A percentile compares a stretch with the other conserved stretches of the same genome.
These are phyloP conservation scores for Calamus simplicifolius DNA, from an alignment of 176 grass and related monocot species.

Conservation along the genomic window DNA sequence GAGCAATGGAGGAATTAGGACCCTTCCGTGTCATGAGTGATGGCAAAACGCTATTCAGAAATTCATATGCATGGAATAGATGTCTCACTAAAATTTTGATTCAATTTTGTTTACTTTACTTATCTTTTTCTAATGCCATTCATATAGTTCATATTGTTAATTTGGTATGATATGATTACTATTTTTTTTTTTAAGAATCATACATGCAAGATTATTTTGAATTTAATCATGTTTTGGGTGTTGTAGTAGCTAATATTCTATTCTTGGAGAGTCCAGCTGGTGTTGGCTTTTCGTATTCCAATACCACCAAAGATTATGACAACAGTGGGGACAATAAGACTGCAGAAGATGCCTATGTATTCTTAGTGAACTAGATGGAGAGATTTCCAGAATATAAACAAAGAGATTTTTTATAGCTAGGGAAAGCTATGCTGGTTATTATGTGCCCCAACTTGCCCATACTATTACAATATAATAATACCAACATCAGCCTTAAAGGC, in stretches of 20 bases:
- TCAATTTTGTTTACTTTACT: too few relatives aligned
- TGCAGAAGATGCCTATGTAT: conserved; percentile 43
- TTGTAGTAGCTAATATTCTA: conserved; percentile 63
- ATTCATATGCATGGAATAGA: conserved; percentile 74
- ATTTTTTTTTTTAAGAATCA: background rate
- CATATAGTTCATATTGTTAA: too few relatives aligned
- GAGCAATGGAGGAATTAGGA: conserved; percentile 88
- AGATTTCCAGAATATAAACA: conserved; percentile 77
- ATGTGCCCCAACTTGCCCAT: conserved; percentile 71
- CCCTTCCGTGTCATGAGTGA: conserved; percentile 87
- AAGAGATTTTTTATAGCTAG: conserved; percentile 68
- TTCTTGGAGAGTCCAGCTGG: conserved; percentile 93
- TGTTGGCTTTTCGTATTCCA: conserved; percentile 93
- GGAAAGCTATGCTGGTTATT: conserved; percentile 87
- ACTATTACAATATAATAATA: conserved; percentile 31
- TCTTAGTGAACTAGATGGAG: conserved; percentile 66
- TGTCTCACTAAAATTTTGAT: conserved; percentile 17
- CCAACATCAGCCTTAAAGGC: conserved; percentile 72
- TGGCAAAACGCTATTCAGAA: conserved; percentile 64
- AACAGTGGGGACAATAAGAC: conserved; percentile 53
- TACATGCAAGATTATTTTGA: background rate
- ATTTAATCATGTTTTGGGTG: background rate
- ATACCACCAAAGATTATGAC: conserved; percentile 68
- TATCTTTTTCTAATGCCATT: too few relatives aligned
- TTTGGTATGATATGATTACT: too few relatives aligned